phyloP scores from a whole-genome alignment of 2,329 filamentous ascomycete genomes.

The Paraphoma sp. region DNA sequence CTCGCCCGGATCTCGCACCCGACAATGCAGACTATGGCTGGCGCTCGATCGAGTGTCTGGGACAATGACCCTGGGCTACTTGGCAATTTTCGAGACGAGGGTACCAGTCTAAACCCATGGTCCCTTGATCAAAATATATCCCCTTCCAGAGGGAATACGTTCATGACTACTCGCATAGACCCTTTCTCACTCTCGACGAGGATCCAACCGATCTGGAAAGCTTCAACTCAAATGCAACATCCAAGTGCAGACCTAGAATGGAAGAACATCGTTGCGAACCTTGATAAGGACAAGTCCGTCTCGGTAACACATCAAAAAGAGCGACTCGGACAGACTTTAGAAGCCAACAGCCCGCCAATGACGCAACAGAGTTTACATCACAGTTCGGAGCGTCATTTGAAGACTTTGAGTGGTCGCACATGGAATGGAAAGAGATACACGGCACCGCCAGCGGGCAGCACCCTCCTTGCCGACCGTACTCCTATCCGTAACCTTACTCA shows the following conservation, averaged over 20 bases:
- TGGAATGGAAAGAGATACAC: no score
- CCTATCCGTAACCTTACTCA: no score
- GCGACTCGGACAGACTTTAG: conserved; percentile 10
- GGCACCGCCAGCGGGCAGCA: no score
- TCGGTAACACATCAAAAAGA: conserved; percentile 16
- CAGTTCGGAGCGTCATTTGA: conserved; percentile 1
- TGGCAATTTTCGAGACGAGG: conserved; percentile 19
- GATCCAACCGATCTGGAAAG: not conserved
- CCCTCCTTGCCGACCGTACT: no score
- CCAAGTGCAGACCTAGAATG: no score
- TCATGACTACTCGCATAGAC: conserved; percentile 8
- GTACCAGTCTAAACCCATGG: conserved; percentile 28
- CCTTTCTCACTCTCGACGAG: no score
- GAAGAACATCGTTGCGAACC: no score
- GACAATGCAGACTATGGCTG: conserved; percentile 4
- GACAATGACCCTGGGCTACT: conserved; percentile 16
- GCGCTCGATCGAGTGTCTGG: conserved; percentile 15
- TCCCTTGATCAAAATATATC: conserved; percentile 20
- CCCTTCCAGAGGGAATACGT: conserved; percentile 16
- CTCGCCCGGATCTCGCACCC: conserved; percentile 22
- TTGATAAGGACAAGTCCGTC: no score
- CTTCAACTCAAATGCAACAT: no score
- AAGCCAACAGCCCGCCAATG: conserved; percentile 4
- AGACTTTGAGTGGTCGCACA: no score
- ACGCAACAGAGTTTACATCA: conserved; percentile 8